These are phyloP conservation scores for Saccharomyces kudriavzevii DNA, from an alignment of 805 yeast genomes.

Conservation along the genomic window DNA sequence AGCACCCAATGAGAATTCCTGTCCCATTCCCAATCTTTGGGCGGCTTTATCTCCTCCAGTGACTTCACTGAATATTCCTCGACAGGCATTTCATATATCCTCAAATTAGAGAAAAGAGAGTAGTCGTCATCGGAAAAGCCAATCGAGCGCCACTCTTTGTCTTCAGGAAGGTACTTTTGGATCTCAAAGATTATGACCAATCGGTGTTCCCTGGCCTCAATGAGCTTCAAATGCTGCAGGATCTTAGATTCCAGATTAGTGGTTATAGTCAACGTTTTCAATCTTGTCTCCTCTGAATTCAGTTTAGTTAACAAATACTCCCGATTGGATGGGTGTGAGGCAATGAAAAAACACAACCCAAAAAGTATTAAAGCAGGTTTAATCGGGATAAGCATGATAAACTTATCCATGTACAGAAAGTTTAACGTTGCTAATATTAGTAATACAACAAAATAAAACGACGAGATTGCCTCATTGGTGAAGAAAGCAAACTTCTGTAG, in stretches of 20 bases:
- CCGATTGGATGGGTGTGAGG: constrained; percentile 49
- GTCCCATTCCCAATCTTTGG: constrained; percentile 50
- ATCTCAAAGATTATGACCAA: constrained; percentile 63
- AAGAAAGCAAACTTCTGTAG: constrained; percentile 55
- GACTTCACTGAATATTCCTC: constrained; percentile 12
- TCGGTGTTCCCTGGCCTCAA: constrained; percentile 37
- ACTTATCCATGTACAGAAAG: constrained; percentile 25
- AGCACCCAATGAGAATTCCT: constrained; percentile 50
- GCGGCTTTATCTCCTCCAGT: constrained; percentile 42
- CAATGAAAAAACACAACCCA: constrained; percentile 43
- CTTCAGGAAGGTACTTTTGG: constrained; percentile 42
- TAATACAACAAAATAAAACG: constrained; percentile 39
- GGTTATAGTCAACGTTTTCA: constrained; percentile 40
- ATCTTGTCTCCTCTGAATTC: constrained; percentile 59
- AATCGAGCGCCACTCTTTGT: constrained; percentile 54
- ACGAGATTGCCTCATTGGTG: constrained; percentile 51
- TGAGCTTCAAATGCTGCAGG: constrained; percentile 32
- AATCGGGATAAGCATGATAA: constrained; percentile 30
- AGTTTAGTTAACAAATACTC: constrained; percentile 38
- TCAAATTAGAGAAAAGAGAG: constrained; percentile 39
- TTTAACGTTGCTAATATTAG: constrained; percentile 28
- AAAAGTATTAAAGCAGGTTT: constrained; percentile 30
- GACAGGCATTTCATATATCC: constrained; percentile 26
- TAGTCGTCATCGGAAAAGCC: constrained; percentile 52
- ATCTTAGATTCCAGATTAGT: constrained; percentile 42